Percentiles rank a stretch among this genome's conserved stretches.
These are phyloP conservation scores for Xylariaceae sp. DNA, from an alignment of 2,329 filamentous ascomycete genomes.

Conservation along the genomic window DNA sequence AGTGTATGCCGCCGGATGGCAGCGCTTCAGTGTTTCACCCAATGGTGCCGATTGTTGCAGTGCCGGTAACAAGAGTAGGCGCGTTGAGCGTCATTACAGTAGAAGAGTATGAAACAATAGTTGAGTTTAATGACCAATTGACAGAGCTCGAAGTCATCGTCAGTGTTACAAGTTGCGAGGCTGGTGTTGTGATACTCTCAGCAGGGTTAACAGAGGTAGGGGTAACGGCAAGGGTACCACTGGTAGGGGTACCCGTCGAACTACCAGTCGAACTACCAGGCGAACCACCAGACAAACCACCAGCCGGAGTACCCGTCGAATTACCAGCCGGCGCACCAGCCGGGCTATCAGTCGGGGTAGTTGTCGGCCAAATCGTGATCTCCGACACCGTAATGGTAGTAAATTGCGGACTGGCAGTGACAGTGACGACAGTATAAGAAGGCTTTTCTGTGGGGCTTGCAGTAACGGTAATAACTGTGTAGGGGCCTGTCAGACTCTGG, in stretches of 20 bases:
- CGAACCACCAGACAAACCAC: no score
- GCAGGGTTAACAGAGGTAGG: background rate
- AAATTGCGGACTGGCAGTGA: constrained; percentile 13
- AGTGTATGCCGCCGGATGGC: background rate
- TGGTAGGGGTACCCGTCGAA: no score
- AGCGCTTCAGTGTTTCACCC: constrained; percentile 6
- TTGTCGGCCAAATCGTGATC: constrained; percentile 15
- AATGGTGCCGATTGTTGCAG: constrained; percentile 10
- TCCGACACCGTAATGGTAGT: constrained; percentile 19
- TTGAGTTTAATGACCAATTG: constrained; percentile 18
- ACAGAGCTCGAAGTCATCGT: constrained; percentile 19
- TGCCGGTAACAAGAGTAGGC: constrained; percentile 15
- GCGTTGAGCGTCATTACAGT: constrained; percentile 18
- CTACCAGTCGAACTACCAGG: no score
- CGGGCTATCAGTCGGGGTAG: background rate
- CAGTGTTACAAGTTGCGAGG: constrained; percentile 13
- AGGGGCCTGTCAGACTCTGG: background rate
- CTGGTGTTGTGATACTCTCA: background rate
- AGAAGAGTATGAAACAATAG: constrained; percentile 18
- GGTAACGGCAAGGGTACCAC: no score
- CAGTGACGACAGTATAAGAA: constrained; percentile 15
- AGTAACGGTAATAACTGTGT: constrained; percentile 16
- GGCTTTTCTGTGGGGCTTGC: background rate
- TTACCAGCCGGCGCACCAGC: no score
- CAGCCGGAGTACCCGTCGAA: no score